A percentile compares a stretch with the other conserved stretches of the same genome.
These are phyloP conservation scores for Phialophora chinensis DNA, from an alignment of 2,329 filamentous ascomycete species.

Conservation along the genomic window DNA sequence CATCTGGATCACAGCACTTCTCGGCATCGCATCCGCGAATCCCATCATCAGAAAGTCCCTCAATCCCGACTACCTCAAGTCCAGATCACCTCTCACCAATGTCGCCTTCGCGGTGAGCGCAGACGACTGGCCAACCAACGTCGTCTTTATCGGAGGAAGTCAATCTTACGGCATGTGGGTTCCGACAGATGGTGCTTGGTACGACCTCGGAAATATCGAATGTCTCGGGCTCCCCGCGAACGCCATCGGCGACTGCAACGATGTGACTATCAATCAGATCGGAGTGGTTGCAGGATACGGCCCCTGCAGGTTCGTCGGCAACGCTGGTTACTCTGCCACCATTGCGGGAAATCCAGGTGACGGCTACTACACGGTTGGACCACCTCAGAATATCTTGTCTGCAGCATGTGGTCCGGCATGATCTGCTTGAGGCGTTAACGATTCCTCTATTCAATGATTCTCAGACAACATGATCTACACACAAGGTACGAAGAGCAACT, in stretches of 20 bases:
- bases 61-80: constrained; percentile 27
- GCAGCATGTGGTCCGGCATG: constrained; percentile 29
- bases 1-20: constrained; percentile 25
- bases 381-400: constrained; percentile 38
- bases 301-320: constrained; percentile 44
- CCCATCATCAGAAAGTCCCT: constrained; percentile 29
- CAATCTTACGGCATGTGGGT: constrained; percentile 39
- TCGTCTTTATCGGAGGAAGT: constrained; percentile 37
- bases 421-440: not conserved
- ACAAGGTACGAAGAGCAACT: constrained; percentile 1
- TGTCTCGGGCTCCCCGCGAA: constrained; percentile 39
- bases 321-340: constrained; percentile 35
- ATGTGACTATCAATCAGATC: constrained; percentile 36
- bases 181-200: constrained; percentile 32
- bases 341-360: constrained; percentile 32
- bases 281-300: constrained; percentile 44
- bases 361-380: constrained; percentile 37
- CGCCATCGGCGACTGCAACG: constrained; percentile 36
- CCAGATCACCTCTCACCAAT: constrained; percentile 29
- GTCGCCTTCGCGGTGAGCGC: constrained; percentile 14
- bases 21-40: constrained; percentile 21
- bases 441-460: not conserved
- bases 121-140: constrained; percentile 38
- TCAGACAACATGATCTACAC: not conserved
- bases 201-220: constrained; percentile 32